phyloP scores from a whole-genome alignment of 1,139 yeast genomes.

The Hyphopichia pseudoburtonii region DNA sequence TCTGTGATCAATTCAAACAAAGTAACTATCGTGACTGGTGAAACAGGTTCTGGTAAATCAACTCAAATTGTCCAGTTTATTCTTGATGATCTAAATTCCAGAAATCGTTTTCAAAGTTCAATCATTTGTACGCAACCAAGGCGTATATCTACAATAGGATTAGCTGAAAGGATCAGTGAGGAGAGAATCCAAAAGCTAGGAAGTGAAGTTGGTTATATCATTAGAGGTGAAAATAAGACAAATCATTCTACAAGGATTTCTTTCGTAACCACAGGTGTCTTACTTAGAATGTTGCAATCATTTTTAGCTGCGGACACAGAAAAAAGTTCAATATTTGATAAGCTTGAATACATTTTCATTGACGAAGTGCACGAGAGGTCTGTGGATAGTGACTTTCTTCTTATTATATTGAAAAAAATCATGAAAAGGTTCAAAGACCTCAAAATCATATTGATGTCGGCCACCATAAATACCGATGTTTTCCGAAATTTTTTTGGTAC shows the following conservation, averaged over 20 bases:
- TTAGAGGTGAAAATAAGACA: constrained; percentile 85
- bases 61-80: constrained; percentile 91
- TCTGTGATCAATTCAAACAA: constrained; percentile 55
- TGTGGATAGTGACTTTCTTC: constrained; percentile 81
- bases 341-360: constrained; percentile 68
- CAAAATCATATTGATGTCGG: constrained; percentile 86
- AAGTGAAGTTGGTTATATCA: constrained; percentile 80
- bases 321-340: constrained; percentile 43
- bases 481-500: constrained; percentile 63
- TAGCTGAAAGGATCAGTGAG: constrained; percentile 88
- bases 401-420: constrained; percentile 71
- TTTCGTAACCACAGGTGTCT: constrained; percentile 91
- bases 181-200: constrained; percentile 75
- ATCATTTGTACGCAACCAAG: constrained; percentile 94
- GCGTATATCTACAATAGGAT: constrained; percentile 91
- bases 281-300: constrained; percentile 78
- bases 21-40: constrained; percentile 86
- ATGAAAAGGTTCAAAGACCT: constrained; percentile 48
- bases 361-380: constrained; percentile 98
- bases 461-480: constrained; percentile 77
- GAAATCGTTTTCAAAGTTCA: constrained; percentile 51
- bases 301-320: constrained; percentile 16
- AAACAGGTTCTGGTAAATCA: constrained; percentile 95
- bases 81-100: constrained; percentile 56
- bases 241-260: constrained; percentile 62